Evolutionary conservation across 2,329 filamentous ascomycete genomes (phyloP), one percentile per base, ranked within the genome.

Genomic region (Fusarium coicis): DNA sequence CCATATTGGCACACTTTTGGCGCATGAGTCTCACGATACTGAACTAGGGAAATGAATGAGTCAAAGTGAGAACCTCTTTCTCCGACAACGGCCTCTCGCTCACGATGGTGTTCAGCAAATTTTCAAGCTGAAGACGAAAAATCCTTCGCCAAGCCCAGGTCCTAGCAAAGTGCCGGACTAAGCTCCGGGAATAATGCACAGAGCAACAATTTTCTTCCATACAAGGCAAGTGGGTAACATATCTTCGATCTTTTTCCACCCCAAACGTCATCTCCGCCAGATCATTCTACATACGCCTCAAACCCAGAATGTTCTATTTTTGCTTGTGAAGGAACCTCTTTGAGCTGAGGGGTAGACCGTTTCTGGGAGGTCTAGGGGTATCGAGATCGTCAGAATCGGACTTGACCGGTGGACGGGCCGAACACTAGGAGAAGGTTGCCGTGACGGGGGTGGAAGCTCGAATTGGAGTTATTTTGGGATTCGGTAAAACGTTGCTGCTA

Each of bases 151-250:
- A 58, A 53, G 50, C 44, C 55, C 46, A 47, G 43, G 47, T 37
- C 44, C 52, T 5, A 26, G 42, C 16, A 26, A 26, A 39, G 23
- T 36, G 40, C n/a, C 30, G 46, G 44, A 52, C 28, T 52, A 60
- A 60, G 10, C 23, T 73, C 49, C 49, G 50, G 53, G 15, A 47
- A 57, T n/a, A 47, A 72, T 71, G 66, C 61, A 57, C 49, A 43
- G 39, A 50, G 34, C 32, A 43, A 44, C 49, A 57, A 63, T 23
- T 50, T 37, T 19, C 47, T 73, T 68, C 66, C 47, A 39, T 46
- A 68, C 28, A 54, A 16, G 70, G 61, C 53, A 73, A 72, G 70
- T 68, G 70, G 70, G 44, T 54, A 68, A 56, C 46, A n/a, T 43
- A n/a, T 56, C 50, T 57, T 70, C 44, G 55, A 30, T 47, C 21